These are phyloP conservation scores for Urochloa ruziziensis DNA, from an alignment of 176 grass and related monocot genomes.

Conservation along the genomic window DNA sequence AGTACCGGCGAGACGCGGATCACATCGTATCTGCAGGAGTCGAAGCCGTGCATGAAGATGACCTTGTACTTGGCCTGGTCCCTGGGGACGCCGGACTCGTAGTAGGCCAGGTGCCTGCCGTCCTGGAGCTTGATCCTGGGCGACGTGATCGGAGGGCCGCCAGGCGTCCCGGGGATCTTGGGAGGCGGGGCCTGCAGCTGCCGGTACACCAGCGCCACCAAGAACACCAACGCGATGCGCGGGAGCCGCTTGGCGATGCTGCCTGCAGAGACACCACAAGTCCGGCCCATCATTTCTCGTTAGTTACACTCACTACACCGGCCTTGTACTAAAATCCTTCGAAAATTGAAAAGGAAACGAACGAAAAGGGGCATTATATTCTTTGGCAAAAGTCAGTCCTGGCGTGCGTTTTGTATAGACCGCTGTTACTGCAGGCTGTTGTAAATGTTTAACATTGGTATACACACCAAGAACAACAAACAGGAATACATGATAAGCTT, in stretches of 20 bases:
- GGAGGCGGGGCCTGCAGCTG: slow-evolving; percentile 53
- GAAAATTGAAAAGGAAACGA: neutral
- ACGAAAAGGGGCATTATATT: too few relatives aligned
- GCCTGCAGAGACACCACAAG: neutral
- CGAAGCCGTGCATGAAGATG: slow-evolving; percentile 81
- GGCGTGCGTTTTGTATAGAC: neutral
- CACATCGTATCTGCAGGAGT: slow-evolving; percentile 62
- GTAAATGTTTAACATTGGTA: too few relatives aligned
- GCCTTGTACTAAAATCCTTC: too few relatives aligned
- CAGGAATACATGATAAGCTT: too few relatives aligned
- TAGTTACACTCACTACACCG: too few relatives aligned
- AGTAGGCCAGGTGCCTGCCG: slow-evolving; percentile 72
- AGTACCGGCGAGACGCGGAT: slow-evolving; percentile 55
- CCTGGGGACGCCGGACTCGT: slow-evolving; percentile 60
- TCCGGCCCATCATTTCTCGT: too few relatives aligned
- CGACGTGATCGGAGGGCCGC: slow-evolving; percentile 56
- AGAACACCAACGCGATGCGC: slow-evolving; percentile 26
- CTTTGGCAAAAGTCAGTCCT: neutral
- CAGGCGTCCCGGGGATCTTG: slow-evolving; percentile 39
- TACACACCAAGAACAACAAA: too few relatives aligned
- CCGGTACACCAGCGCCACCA: slow-evolving; percentile 42
- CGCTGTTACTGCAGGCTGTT: neutral
- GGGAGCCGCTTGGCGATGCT: slow-evolving; percentile 27
- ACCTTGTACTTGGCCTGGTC: slow-evolving; percentile 65
- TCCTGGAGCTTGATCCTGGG: slow-evolving; percentile 57